phyloP scores from a whole-genome alignment of 2,329 filamentous ascomycete species.

The Epicoccum sorghinum region DNA sequence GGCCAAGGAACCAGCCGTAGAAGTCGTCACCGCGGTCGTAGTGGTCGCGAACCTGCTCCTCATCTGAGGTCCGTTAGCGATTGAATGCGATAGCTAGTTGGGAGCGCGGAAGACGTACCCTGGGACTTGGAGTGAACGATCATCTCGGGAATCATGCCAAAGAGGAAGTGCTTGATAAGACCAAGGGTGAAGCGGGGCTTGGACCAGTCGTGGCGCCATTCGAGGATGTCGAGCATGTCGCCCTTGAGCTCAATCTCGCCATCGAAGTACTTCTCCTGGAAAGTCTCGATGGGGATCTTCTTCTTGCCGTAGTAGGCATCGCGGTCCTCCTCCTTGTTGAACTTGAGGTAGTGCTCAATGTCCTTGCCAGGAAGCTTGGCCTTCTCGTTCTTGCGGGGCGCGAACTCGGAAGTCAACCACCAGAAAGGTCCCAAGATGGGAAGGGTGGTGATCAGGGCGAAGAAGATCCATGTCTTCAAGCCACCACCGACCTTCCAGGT shows the following conservation, averaged over 20 bases:
- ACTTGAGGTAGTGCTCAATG: constrained; percentile 88
- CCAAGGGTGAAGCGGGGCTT: constrained; percentile 88
- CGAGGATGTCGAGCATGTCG: constrained; percentile 84
- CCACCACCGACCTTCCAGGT: constrained; percentile 85
- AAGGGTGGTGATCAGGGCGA: constrained; percentile 76
- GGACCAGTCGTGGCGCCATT: constrained; percentile 97
- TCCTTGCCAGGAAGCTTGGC: constrained; percentile 82
- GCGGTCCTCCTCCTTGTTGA: constrained; percentile 67
- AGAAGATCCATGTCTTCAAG: constrained; percentile 85
- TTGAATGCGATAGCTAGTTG: not conserved
- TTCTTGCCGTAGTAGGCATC: constrained; percentile 76
- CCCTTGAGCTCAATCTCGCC: constrained; percentile 95
- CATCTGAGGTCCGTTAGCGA: constrained; percentile 64
- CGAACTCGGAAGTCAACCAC: constrained; percentile 78
- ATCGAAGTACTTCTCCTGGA: constrained; percentile 98
- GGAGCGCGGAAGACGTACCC: constrained; percentile 56
- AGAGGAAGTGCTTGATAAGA: constrained; percentile 87
- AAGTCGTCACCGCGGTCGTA: constrained; percentile 99
- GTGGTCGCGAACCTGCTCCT: constrained; percentile 96
- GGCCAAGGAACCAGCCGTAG: constrained; percentile 97
- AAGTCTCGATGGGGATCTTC: constrained; percentile 90
- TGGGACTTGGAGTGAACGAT: constrained; percentile 92
- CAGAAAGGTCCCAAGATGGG: constrained; percentile 85
- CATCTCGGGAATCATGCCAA: constrained; percentile 85
- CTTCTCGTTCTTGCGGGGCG: constrained; percentile 92